A percentile compares a stretch with the other conserved stretches of the same genome.
Evolutionary conservation across 2,329 filamentous ascomycete genomes (phyloP).

Genomic region (Pseudofabraea citricarpa): DNA sequence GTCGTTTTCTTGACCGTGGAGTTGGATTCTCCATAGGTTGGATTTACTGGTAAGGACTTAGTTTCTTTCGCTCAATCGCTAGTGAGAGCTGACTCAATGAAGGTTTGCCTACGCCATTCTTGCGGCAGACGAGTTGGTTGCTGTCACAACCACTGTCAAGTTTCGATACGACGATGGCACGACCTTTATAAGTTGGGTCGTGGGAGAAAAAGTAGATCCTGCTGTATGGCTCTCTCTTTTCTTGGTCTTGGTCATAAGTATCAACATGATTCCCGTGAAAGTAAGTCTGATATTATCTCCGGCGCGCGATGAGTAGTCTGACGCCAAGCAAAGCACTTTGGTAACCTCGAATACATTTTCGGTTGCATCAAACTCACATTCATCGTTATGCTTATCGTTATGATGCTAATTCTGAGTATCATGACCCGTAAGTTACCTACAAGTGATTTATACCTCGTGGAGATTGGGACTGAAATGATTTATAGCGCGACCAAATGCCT

Average conservation of each 20-base stretch:
- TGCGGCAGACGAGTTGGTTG: slow-evolving; percentile 32
- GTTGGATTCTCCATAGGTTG: slow-evolving; percentile 35
- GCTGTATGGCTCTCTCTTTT: slow-evolving; percentile 34
- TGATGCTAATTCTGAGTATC: slow-evolving; percentile 33
- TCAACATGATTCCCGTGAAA: slow-evolving; percentile 34
- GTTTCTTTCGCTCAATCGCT: background rate
- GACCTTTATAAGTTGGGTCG: slow-evolving; percentile 28
- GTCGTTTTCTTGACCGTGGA: slow-evolving; percentile 31
- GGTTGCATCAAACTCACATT: slow-evolving; percentile 33
- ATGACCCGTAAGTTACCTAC: slow-evolving; percentile 27
- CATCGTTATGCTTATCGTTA: slow-evolving; percentile 30
- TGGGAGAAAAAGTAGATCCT: slow-evolving; percentile 29
- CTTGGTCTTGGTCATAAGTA: slow-evolving; percentile 27
- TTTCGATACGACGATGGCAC: slow-evolving; percentile 33
- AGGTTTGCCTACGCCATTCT: slow-evolving; percentile 35
- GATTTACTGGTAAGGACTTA: slow-evolving; percentile 30
- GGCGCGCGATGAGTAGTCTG: too few species aligned
- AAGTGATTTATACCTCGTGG: background rate
- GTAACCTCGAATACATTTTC: slow-evolving; percentile 35
- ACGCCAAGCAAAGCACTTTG: too few species aligned
- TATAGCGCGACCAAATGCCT: slow-evolving; percentile 30
- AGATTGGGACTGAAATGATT: background rate
- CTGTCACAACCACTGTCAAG: slow-evolving; percentile 29
- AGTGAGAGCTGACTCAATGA: slow-evolving; percentile 1
- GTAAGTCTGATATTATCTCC: too few species aligned